Conservation (phyloP, 1,284 basidiomycete species). For the Boletus holoroseus region DNA sequence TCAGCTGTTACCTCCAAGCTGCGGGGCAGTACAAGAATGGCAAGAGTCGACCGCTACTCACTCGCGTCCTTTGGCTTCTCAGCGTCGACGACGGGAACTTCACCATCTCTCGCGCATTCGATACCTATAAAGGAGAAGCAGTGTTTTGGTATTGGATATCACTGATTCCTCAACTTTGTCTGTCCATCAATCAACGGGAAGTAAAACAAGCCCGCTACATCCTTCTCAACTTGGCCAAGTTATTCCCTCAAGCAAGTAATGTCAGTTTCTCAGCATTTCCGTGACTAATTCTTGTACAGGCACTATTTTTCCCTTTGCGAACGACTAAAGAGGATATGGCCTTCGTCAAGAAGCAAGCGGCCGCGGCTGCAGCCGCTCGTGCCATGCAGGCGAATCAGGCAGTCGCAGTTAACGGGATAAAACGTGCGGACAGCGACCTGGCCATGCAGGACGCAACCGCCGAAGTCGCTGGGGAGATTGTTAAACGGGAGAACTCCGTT, state of each 20-base stretch:
- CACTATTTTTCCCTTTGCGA: constrained; percentile 92
- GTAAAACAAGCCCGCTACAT: constrained; percentile 90
- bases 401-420: constrained; percentile 25
- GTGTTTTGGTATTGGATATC: constrained; percentile 99
- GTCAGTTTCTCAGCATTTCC: background rate
- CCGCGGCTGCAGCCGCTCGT: constrained; percentile 36
- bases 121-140: constrained; percentile 94
- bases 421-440: constrained; percentile 29
- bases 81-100: constrained; percentile 81
- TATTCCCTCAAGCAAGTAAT: constrained; percentile 83
- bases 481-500: constrained; percentile 26
- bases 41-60: constrained; percentile 88
- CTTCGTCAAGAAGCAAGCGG: constrained; percentile 43
- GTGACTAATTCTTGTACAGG: constrained; percentile 45
- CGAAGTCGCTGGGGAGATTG: constrained; percentile 28
- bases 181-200: constrained; percentile 88
- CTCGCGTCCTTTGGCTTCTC: constrained; percentile 94
- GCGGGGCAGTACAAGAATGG: constrained; percentile 93
- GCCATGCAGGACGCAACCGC: constrained; percentile 33
- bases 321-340: constrained; percentile 89
- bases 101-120: constrained; percentile 86
- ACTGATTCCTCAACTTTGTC: constrained; percentile 91
- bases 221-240: constrained; percentile 85
- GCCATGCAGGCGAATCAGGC: constrained; percentile 27
- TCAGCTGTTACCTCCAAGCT: constrained; percentile 97